These are phyloP conservation scores for Coleophoma crateriformis DNA, from an alignment of 2,329 filamentous ascomycete genomes.

Conservation along the genomic window DNA sequence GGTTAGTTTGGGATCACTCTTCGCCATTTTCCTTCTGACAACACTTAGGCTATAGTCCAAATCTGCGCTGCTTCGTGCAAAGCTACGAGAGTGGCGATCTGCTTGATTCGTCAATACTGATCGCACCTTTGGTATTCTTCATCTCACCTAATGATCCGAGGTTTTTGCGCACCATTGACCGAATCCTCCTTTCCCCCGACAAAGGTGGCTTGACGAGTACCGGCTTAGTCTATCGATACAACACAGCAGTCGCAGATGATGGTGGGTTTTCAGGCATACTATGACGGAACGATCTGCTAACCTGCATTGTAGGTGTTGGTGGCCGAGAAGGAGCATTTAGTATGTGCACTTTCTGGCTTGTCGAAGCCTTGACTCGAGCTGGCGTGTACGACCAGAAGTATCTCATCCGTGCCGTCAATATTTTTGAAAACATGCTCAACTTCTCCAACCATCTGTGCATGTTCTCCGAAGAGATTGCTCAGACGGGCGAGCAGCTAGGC, in stretches of 20 bases:
- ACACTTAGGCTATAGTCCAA: conserved; percentile 56
- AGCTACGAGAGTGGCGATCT: conserved; percentile 68
- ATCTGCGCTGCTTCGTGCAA: conserved; percentile 66
- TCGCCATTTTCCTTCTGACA: neutral
- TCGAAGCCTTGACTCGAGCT: conserved; percentile 70
- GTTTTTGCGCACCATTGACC: conserved; percentile 66
- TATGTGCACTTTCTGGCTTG: conserved; percentile 81
- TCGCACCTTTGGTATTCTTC: conserved; percentile 76
- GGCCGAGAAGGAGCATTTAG: conserved; percentile 71
- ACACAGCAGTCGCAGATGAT: conserved; percentile 63
- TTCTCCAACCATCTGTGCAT: conserved; percentile 74
- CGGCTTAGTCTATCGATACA: conserved; percentile 70
- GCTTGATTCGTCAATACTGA: conserved; percentile 69
- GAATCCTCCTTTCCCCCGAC: conserved; percentile 66
- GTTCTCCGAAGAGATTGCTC: conserved; percentile 74
- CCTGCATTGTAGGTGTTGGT: conserved; percentile 51
- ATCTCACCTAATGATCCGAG: conserved; percentile 72
- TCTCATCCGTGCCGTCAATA: conserved; percentile 53
- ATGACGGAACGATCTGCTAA: conserved; percentile 5
- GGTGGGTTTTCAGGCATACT: conserved; percentile 35
- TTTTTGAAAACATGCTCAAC: conserved; percentile 73
- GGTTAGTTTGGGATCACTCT: conserved; percentile 27
- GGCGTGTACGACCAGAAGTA: conserved; percentile 61
- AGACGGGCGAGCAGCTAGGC: conserved; percentile 70
- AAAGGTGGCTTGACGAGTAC: conserved; percentile 72